Evolutionary conservation across 23 red algal species (phyloP).

Genomic region (Cyanidioschyzon merolae): DNA sequence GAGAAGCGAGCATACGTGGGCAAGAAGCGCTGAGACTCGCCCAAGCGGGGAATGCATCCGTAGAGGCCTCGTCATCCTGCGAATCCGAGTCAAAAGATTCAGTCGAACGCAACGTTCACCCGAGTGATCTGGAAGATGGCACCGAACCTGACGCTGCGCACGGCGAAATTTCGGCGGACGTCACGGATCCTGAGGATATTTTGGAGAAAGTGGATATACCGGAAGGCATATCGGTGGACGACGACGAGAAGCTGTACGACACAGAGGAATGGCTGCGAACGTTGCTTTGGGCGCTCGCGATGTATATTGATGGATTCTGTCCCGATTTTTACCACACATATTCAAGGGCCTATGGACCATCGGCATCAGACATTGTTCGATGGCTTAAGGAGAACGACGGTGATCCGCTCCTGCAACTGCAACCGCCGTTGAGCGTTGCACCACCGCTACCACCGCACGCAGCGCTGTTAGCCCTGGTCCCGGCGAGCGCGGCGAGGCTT

Average conservation of each 20-base stretch:
- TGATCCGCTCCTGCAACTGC: slow-evolving; percentile 25
- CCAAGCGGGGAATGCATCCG: neutral
- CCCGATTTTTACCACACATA: slow-evolving; percentile 52
- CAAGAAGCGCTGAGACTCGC: neutral
- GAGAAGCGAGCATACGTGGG: neutral
- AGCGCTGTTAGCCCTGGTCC: slow-evolving; percentile 50
- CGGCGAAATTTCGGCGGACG: neutral
- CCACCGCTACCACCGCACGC: slow-evolving; percentile 41
- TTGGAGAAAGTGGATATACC: neutral
- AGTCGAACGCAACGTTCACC: slow-evolving; percentile 19
- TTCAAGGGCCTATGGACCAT: slow-evolving; percentile 42
- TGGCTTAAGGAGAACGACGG: slow-evolving; percentile 45
- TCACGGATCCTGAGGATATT: neutral
- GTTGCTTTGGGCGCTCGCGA: slow-evolving; percentile 52
- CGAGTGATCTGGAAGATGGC: slow-evolving; percentile 25
- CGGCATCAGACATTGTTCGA: slow-evolving; percentile 19
- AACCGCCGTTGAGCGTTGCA: slow-evolving; percentile 28
- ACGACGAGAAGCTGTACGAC: slow-evolving; percentile 28
- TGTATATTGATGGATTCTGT: slow-evolving; percentile 68
- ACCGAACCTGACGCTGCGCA: slow-evolving; percentile 3
- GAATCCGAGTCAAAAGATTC: slow-evolving; percentile 30
- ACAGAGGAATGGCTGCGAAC: slow-evolving; percentile 39
- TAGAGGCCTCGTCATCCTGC: neutral
- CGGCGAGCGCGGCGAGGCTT: slow-evolving; percentile 34
- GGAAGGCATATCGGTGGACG: neutral